phyloP scores from a whole-genome alignment of 306 rosid species.

The Arachis hypogaea region DNA sequence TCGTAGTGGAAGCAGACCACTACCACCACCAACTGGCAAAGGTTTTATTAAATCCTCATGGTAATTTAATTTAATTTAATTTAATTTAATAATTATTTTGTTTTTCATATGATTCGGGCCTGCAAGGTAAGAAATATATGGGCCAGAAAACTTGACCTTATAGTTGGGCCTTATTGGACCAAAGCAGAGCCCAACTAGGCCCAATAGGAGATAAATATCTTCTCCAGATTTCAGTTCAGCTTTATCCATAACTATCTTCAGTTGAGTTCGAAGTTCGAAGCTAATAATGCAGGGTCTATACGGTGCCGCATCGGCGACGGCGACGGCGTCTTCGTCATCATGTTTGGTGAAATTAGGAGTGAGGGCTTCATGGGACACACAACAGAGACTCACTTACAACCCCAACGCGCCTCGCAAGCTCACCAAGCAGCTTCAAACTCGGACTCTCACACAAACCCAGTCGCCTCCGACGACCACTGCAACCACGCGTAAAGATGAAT shows the following conservation, averaged over 20 bases:
- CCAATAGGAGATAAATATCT: background rate
- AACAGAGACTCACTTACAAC: slow-evolving; percentile 71
- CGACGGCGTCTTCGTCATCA: background rate
- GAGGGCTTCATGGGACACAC: slow-evolving; percentile 76
- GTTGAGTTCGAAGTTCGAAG: too few species aligned
- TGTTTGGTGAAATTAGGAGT: slow-evolving; percentile 39
- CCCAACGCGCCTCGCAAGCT: slow-evolving; percentile 82
- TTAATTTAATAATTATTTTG: too few species aligned
- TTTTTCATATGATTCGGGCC: background rate
- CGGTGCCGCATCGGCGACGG: background rate
- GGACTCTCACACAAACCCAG: background rate
- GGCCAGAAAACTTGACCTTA: background rate
- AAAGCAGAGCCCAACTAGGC: background rate
- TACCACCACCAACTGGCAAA: background rate
- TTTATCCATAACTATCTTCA: too few species aligned
- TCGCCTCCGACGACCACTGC: slow-evolving; percentile 42
- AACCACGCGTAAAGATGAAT: slow-evolving; percentile 35
- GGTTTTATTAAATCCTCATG: too few species aligned
- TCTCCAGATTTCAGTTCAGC: background rate
- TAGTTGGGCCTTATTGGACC: background rate
- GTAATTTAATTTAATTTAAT: too few species aligned
- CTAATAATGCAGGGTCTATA: slow-evolving; percentile 28
- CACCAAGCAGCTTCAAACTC: slow-evolving; percentile 42
- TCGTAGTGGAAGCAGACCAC: background rate
- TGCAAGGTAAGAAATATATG: too few species aligned